These are phyloP conservation scores for Eimeria maxima DNA, from an alignment of 169 alveolate genomes.

Conservation along the genomic window DNA sequence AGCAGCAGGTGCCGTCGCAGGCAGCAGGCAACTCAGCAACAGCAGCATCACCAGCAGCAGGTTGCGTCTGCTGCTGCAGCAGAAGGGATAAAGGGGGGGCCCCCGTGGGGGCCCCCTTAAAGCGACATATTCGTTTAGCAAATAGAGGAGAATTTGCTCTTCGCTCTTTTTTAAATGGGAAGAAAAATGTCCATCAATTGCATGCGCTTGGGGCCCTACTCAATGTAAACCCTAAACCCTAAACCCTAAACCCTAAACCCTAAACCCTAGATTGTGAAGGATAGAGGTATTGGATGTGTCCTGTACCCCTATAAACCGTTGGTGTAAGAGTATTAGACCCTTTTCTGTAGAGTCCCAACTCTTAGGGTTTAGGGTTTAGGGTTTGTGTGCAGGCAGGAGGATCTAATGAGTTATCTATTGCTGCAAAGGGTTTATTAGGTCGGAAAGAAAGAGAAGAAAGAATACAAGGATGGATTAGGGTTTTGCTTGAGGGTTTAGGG, in stretches of 20 bases:
- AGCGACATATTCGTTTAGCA: background rate
- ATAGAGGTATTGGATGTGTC: no score
- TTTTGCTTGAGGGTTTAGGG: conserved; percentile 35
- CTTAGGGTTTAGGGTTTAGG: conserved; percentile 36
- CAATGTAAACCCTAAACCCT: conserved; percentile 47
- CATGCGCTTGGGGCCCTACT: conserved; percentile 68
- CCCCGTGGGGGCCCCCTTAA: conserved; percentile 9
- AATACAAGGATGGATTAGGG: background rate
- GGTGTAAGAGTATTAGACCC: no score
- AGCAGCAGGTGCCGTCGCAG: conserved; percentile 12
- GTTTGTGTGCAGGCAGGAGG: conserved; percentile 56
- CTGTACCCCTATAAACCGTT: no score
- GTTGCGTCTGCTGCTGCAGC: conserved; percentile 6
- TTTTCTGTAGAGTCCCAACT: no score
- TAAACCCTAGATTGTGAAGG: background rate
- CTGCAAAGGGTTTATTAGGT: conserved; percentile 31
- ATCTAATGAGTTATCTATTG: conserved; percentile 6
- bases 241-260: conserved; percentile 57
- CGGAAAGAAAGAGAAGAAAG: background rate
- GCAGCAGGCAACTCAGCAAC: background rate
- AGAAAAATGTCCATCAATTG: conserved; percentile 42
- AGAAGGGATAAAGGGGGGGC: background rate
- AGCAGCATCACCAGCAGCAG: background rate
- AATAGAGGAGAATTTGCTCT: conserved; percentile 62
- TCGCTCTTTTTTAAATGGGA: conserved; percentile 55